Conservation (phyloP, 345 rosid genomes). For the Trapa bicornis region DNA sequence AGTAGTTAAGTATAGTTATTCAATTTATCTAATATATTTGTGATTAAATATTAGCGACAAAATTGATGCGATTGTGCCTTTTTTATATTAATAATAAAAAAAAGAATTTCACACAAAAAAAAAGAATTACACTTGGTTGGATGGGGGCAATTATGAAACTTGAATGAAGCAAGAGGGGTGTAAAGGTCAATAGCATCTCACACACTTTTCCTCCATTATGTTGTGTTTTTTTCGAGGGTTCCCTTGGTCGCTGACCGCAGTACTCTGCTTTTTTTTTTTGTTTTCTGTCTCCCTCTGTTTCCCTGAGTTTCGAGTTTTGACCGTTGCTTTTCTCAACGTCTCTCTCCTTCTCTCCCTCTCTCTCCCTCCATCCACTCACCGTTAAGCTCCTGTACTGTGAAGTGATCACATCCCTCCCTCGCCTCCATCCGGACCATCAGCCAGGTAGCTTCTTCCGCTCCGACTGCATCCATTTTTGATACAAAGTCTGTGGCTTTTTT, state of each 20-base stretch:
- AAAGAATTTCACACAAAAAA: too few relatives aligned
- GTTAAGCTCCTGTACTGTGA: not conserved
- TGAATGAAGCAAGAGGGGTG: not conserved
- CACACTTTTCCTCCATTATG: not conserved
- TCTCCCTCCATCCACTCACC: not conserved
- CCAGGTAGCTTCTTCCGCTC: constrained; percentile 2
- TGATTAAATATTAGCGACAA: too few relatives aligned
- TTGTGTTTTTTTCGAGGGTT: not conserved
- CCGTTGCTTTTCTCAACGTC: constrained; percentile 52
- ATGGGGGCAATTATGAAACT: not conserved
- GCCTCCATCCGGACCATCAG: not conserved
- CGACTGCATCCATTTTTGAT: not conserved
- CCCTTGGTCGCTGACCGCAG: not conserved
- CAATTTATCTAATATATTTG: too few relatives aligned
- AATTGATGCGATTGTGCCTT: too few relatives aligned
- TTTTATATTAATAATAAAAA: too few relatives aligned
- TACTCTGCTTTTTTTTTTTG: not conserved
- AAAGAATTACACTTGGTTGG: too few relatives aligned
- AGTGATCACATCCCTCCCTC: constrained; percentile 6
- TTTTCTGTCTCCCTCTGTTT: constrained; percentile 1
- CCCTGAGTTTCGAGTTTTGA: constrained; percentile 29
- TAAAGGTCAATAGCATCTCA: not conserved
- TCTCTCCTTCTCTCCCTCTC: constrained; percentile 14
- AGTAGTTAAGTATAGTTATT: too few relatives aligned
- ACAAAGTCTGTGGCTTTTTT: constrained; percentile 5